Conservation (phyloP, 2,329 filamentous ascomycete species). For the Aspergillus spinulosporus region DNA sequence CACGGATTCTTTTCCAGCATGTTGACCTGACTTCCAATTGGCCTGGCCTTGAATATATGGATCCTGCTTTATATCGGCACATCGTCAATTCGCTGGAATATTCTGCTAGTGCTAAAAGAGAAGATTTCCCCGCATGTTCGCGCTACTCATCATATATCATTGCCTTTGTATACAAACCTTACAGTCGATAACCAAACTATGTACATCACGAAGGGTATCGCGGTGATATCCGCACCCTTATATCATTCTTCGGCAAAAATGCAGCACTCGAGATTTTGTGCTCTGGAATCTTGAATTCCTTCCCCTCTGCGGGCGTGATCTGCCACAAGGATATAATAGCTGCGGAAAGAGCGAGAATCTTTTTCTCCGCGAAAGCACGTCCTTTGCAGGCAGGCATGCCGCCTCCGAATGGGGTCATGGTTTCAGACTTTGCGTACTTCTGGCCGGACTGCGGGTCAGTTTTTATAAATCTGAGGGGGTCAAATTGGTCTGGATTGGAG, state of each 20-base stretch:
- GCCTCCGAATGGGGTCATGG: slow-evolving; percentile 52
- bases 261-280: slow-evolving; percentile 52
- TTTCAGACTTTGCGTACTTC: slow-evolving; percentile 41
- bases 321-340: slow-evolving; percentile 59
- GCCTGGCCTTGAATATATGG: neutral
- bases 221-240: slow-evolving; percentile 56
- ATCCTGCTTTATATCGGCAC: neutral
- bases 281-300: slow-evolving; percentile 54
- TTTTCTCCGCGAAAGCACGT: slow-evolving; percentile 51
- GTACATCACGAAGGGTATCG: slow-evolving; percentile 29
- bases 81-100: neutral
- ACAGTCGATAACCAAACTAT: neutral
- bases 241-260: slow-evolving; percentile 53
- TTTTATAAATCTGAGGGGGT: slow-evolving; percentile 51
- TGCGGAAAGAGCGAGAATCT: slow-evolving; percentile 53
- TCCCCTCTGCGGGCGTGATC: slow-evolving; percentile 49
- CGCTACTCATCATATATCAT: neutral
- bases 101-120: neutral
- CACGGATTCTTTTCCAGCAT: slow-evolving; percentile 22
- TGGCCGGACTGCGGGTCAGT: slow-evolving; percentile 37
- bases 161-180: neutral
- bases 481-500: slow-evolving; percentile 44
- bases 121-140: neutral
- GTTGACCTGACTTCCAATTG: neutral
- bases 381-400: slow-evolving; percentile 54